A percentile compares a stretch with the other conserved stretches of the same genome.
phyloP scores from a whole-genome alignment of 768 basidiomycete species.

The Lyophyllum semitale region DNA sequence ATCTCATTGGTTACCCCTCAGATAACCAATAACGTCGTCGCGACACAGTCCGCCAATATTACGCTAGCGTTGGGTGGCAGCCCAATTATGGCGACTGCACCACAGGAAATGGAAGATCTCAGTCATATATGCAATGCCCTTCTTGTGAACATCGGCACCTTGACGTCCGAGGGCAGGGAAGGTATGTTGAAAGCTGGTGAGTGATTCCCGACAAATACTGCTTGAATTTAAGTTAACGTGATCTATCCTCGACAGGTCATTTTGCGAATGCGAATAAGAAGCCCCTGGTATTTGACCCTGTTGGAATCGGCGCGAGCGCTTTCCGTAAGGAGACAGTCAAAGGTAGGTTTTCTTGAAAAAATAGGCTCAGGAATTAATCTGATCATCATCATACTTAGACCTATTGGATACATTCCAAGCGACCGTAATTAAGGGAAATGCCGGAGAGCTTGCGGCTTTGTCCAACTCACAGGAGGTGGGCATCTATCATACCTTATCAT shows the following conservation, averaged over 20 bases:
- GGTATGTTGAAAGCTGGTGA: conserved; percentile 78
- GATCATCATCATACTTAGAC: conserved; percentile 45
- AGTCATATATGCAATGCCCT: conserved; percentile 64
- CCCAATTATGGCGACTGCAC: conserved; percentile 91
- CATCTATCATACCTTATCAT: neutral
- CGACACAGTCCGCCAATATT: conserved; percentile 87
- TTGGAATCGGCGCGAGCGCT: conserved; percentile 82
- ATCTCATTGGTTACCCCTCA: conserved; percentile 24
- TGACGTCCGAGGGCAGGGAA: conserved; percentile 55
- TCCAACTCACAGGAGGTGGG: conserved; percentile 74
- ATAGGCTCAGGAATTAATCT: neutral
- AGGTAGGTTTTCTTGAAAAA: conserved; percentile 36
- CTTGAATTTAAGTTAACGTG: neutral
- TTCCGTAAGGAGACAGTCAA: conserved; percentile 66
- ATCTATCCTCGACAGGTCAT: conserved; percentile 30
- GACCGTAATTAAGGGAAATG: conserved; percentile 93
- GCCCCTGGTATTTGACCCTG: conserved; percentile 88
- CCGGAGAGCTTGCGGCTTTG: conserved; percentile 82
- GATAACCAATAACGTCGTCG: conserved; percentile 91
- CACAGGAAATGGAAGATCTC: conserved; percentile 82
- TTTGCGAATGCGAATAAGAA: conserved; percentile 70
- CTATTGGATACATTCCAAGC: conserved; percentile 80
- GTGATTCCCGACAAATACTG: neutral
- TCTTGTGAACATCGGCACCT: conserved; percentile 87
- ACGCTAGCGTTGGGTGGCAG: conserved; percentile 87